Evolutionary conservation across 208 protist genomes (phyloP), one percentile per base, ranked within the genome.

Genomic region (Acanthamoeba comandoni): DNA sequence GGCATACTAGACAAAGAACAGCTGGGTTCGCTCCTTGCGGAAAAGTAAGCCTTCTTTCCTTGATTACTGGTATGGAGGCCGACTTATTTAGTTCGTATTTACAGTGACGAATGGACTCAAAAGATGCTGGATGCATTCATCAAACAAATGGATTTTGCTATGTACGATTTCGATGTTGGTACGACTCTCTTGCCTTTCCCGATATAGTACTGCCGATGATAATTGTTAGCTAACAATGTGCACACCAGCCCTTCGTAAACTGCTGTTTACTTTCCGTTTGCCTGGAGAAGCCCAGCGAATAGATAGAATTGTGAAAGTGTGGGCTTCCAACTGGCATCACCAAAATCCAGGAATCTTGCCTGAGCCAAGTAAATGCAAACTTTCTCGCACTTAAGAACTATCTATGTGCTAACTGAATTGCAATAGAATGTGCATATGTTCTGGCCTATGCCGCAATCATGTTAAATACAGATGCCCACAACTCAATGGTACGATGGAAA

Each of bases 371-470:
- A 51, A 19, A 35, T 22, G 19, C 31, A 2, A 8, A 51, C 12
- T 19, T 29, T 71, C 12, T 19, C 64, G 19, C 64, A 12, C 64
- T 19, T 2, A 48, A 80, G 1, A 75, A 70, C 0, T 17, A 53
- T 1, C 5, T 29, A 9, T 85, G 85, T 26, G 8, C 67, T 75
- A 17, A 75, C 31, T 15, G 11, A 29, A 29, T 3, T 94, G 2
- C 97, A 58, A 93, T 96, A 11, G 96, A 98, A 62, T 92, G 95
- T 11, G 95, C 95, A 15, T 98, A 98, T 84, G 85, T 99, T 51
- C 95, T 99, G 3, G 97, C 98, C 12, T 99, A 98, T 93, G 97
- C 98, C n/a, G 97, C 99, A 58, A 99, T 99, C 85, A 99, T 99
- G 98, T 96, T 99, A 22, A 99, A 99, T 94, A 99, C 98, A 0